Evolutionary conservation across 768 basidiomycete species (phyloP), one percentile per base, ranked within the genome.

Genomic region (Pisolithus tinctorius): DNA sequence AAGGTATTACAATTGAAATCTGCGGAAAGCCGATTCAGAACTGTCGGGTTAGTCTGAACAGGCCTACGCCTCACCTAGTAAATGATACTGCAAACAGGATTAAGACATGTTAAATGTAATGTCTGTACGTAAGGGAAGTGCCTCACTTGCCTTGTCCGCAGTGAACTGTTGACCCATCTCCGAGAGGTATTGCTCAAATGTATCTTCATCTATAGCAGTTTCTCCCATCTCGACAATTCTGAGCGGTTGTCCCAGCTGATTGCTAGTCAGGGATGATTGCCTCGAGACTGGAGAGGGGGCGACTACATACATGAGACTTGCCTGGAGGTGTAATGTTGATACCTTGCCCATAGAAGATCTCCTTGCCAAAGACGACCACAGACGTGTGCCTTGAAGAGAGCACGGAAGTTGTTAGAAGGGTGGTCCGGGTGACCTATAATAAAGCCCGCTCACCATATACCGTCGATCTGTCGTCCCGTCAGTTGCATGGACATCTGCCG

Each of bases 1-100:
- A 97, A 97, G 2, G 89, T 87, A 66, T 97, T 97, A 68, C 93
- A 96, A 60, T 96, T 96, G 58, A 94, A 94, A 40, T 95, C 91
- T 86, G 44, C 25, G 11, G 38, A n/a, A 25, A 40, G 27, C 54
- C 40, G 40, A 52, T 41, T 4, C 8, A 31, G 13, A 47, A 14
- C 17, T 9, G 17, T 10, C 20, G 14, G 7, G 10, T 14, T 7
- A 6, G 41, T 17, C 6, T 17, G 13, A 41, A 7, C 11, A 9
- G 34, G 25, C 3, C 17, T 13, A 23, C 44, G 6, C 47, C 66
- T 51, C 63, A 87, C 88, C 86, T 76, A 92, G 66, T n/a, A 92
- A 73, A 65, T 93, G 90, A 60, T 93, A 93, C 89, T 92, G 58
- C 30, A 27, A n/a, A 16, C 31, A 34, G 6, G 17, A 41, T 31